Evolutionary conservation across 805 yeast species (phyloP), one percentile per base, ranked within the genome.

Genomic region (Clavispora phyllophila): DNA sequence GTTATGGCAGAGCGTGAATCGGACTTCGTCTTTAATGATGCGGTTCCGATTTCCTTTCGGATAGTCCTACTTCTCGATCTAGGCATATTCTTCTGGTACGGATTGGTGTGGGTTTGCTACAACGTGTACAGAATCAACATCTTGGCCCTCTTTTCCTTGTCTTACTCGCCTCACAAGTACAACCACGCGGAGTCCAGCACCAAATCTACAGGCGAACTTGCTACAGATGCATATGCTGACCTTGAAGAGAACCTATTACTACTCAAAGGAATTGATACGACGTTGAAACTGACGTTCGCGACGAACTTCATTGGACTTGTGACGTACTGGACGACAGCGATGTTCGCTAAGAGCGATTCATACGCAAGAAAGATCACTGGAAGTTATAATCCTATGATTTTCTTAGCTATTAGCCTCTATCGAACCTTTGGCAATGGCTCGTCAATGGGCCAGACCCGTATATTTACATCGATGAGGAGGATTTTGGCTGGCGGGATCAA

Each of bases 401-500:
- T 37, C 13, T 17, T 43, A 9, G 39, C 33, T 6, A 47, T 42
- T 37, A 40, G 46, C n/a, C 27, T 47, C 25, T 37, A 40, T 36
- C 56, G 57, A 18, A 55, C 72, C 31, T 61, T 72, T 51, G 65
- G 59, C 48, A 75, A 62, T 38, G 50, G 50, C 48, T 58, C 38
- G 23, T 42, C 57, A 46, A 60, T 66, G 59, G 71, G 77, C 2
- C 68, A 63, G 43, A 46, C 49, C 40, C 58, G 87, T 31, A 61
- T 82, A 15, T 57, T 66, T 34, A 55, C 71, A 17, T 76, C 87
- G 0, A 49, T 81, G 31, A 65, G 63, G 40, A 66, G 95, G 40
- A 67, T 86, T 4, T 39, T 74, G 5, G 39, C 57, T 2, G 95
- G 95, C 2, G 69, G 72, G 2, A 79, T 87, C 25, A 83, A 84